phyloP scores from a whole-genome alignment of 2,329 filamentous ascomycete genomes.

The Cladosporium sp. region DNA sequence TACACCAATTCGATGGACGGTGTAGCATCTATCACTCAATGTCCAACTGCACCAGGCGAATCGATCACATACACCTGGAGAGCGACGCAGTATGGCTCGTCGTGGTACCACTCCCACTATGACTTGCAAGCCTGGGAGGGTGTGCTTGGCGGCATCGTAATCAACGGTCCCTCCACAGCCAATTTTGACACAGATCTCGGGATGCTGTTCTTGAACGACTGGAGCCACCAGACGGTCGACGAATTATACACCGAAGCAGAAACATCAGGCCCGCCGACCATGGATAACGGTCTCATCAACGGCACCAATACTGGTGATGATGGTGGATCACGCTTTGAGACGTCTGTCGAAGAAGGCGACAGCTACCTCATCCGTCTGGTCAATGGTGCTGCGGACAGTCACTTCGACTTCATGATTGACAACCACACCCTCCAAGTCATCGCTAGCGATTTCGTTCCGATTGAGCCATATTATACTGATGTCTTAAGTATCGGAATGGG shows the following conservation, averaged over 20 bases:
- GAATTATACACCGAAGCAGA: conserved; percentile 24
- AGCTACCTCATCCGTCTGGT: conserved; percentile 43
- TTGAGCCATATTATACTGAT: conserved; percentile 37
- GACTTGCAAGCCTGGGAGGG: conserved; percentile 40
- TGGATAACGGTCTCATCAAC: conserved; percentile 33
- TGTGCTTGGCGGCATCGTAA: conserved; percentile 36
- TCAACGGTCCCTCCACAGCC: conserved; percentile 35
- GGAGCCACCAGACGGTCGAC: conserved; percentile 29
- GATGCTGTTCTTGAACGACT: conserved; percentile 37
- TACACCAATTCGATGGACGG: conserved; percentile 50
- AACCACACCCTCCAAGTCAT: conserved; percentile 42
- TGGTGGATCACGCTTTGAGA: conserved; percentile 23
- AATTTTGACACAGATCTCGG: conserved; percentile 40
- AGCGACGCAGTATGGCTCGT: conserved; percentile 31
- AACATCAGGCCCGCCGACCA: conserved; percentile 27
- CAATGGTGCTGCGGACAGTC: conserved; percentile 37
- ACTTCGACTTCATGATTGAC: conserved; percentile 37
- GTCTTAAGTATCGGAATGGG: conserved; percentile 36
- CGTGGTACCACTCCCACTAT: conserved; percentile 43
- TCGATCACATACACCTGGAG: conserved; percentile 39
- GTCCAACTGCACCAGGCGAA: conserved; percentile 60
- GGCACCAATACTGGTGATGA: conserved; percentile 27
- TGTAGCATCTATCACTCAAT: conserved; percentile 55
- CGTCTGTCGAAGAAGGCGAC: conserved; percentile 35
- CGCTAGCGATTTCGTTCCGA: conserved; percentile 41